A percentile compares a stretch with the other conserved stretches of the same genome.
Conservation (phyloP, 208 protist genomes). For the Trypanosoma boissoni region DNA sequence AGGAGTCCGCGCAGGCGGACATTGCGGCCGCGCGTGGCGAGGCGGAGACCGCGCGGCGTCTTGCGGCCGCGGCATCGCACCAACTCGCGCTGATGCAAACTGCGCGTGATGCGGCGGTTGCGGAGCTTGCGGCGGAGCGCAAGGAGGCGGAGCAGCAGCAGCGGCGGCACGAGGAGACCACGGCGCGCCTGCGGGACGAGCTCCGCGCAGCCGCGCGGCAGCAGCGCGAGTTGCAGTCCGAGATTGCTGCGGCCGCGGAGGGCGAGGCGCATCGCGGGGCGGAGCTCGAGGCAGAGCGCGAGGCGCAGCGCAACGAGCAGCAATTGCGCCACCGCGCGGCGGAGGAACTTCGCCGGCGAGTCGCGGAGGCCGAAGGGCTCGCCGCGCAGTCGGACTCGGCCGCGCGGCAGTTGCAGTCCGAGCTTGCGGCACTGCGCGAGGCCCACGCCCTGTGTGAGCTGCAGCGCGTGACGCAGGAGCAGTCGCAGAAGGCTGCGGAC, state of each 20-base stretch:
- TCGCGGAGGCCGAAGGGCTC: neutral
- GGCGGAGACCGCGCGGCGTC: conserved; percentile 27
- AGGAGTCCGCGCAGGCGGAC: conserved; percentile 38
- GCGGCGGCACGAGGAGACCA: conserved; percentile 50
- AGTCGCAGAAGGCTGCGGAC: conserved; percentile 29
- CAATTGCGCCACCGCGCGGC: conserved; percentile 23
- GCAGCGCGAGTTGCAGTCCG: neutral
- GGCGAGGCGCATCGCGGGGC: neutral
- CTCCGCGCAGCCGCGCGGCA: conserved; percentile 17
- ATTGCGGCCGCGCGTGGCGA: conserved; percentile 24
- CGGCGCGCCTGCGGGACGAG: conserved; percentile 27
- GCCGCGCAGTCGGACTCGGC: conserved; percentile 28
- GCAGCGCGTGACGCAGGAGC: conserved; percentile 43
- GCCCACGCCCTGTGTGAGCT: no score
- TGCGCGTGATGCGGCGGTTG: conserved; percentile 28
- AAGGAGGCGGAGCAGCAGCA: conserved; percentile 57
- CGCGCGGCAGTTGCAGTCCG: conserved; percentile 23
- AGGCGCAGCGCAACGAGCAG: conserved; percentile 7
- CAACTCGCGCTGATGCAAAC: neutral
- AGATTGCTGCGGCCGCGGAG: neutral
- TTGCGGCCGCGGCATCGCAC: conserved; percentile 24
- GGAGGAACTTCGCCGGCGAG: neutral
- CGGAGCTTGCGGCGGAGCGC: conserved; percentile 45
- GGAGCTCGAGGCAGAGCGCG: neutral
- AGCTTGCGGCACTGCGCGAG: conserved; percentile 24